Evolutionary conservation across 73 alveolate genomes (phyloP).

Genomic region (Paramecium octaurelia): DNA sequence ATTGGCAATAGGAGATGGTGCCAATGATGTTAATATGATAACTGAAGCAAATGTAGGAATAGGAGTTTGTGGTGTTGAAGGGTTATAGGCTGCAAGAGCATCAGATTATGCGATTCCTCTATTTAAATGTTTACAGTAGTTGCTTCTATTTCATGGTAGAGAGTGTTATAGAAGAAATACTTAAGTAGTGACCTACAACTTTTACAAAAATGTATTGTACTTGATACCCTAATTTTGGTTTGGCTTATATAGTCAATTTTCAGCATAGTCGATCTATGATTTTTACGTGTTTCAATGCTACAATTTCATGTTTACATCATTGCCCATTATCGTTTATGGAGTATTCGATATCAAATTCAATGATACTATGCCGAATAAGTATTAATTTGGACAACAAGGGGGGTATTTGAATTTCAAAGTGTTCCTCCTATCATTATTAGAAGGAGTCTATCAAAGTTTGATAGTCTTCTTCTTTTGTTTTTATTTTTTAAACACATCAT

Average conservation of each 20-base stretch:
- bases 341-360: constrained; percentile 63
- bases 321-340: constrained; percentile 86
- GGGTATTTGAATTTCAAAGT: background rate
- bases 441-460: background rate
- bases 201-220: constrained; percentile 82
- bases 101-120: constrained; percentile 89
- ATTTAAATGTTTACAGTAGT: constrained; percentile 74
- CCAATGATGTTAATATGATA: constrained; percentile 95
- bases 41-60: constrained; percentile 88
- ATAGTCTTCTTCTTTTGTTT: background rate
- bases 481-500: background rate
- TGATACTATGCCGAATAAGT: background rate
- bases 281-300: constrained; percentile 41
- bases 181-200: constrained; percentile 75
- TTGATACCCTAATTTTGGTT: constrained; percentile 78
- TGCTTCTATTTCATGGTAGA: constrained; percentile 88
- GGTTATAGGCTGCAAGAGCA: constrained; percentile 90
- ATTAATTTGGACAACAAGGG: background rate
- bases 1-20: constrained; percentile 96
- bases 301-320: constrained; percentile 78
- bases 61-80: constrained; percentile 87
- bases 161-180: constrained; percentile 80
- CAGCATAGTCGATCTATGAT: constrained; percentile 82
- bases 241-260: constrained; percentile 78
- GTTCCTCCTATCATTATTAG: background rate